Evolutionary conservation across 768 basidiomycete genomes (phyloP), one percentile per base, ranked within the genome.

Genomic region (Mycena indigotica): DNA sequence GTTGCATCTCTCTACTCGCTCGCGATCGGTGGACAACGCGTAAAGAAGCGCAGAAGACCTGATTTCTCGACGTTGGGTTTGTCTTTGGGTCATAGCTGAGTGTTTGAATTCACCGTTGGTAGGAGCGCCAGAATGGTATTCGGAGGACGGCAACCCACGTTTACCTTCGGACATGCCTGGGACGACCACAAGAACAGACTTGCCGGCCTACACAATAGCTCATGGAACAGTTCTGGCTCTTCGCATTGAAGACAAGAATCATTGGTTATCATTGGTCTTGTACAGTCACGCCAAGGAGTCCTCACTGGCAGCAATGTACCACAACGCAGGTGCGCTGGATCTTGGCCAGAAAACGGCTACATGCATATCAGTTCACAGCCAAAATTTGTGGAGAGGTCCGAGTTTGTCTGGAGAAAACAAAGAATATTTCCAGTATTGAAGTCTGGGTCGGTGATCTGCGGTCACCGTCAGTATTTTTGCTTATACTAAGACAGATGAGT

Each of bases 111-210:
- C 49, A 4, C 53, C 21, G 25, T 30, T 30, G 32, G 2, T 30
- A 60, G 60, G 53, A n/a, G 60, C 62, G 13, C 58, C 55, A 3
- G 58, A 54, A 46, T 63, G 62, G 62, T 57, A 46, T 41, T 39
- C 55, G 17, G 62, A 57, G 15, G 39, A 35, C 15, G 55, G 55
- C 3, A 51, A 55, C 12, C 41, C 39, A 45, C n/a, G n/a, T n/a
- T n/a, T n/a, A n/a, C 62, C 62, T 15, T 17, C 52, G 19, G 58
- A 63, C 23, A 63, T 63, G 62, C 58, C 58, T 4, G 62, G 62
- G 3, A 57, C 55, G 1, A 53, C 28, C 5, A 8, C 58, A 16
- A 51, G 44, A 44, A 60, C 55, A n/a, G 55, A 59, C 15, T 2
- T 56, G 17, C 16, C 54, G 16, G 62, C 62, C 12, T 60, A 55